Percentiles rank a stretch among this genome's conserved stretches.
phyloP scores from a whole-genome alignment of 495 filamentous ascomycete species.

The Symbiotaphrina buchneri region DNA sequence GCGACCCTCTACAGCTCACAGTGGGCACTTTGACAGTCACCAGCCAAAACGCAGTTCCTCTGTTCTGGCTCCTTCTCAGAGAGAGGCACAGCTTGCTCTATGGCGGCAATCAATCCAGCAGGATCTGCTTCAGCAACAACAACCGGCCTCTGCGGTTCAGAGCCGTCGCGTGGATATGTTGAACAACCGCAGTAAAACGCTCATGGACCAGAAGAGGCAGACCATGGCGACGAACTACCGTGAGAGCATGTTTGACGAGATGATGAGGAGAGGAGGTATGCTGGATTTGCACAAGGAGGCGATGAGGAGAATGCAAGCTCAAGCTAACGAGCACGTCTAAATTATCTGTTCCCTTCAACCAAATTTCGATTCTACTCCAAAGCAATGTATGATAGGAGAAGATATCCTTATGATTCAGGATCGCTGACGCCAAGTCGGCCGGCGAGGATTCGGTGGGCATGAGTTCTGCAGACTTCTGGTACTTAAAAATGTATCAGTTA shows the following conservation, averaged over 20 bases:
- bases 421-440: no score
- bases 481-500: no score
- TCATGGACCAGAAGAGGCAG: slow-evolving; percentile 19
- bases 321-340: slow-evolving; percentile 26
- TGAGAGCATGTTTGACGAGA: slow-evolving; percentile 38
- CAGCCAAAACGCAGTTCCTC: slow-evolving; percentile 25
- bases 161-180: slow-evolving; percentile 22
- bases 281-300: slow-evolving; percentile 60
- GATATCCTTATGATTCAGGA: no score
- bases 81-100: slow-evolving; percentile 42
- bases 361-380: no score
- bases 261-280: slow-evolving; percentile 59
- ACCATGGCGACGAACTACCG: slow-evolving; percentile 10
- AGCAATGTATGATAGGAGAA: no score
- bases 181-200: slow-evolving; percentile 16
- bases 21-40: slow-evolving; percentile 27
- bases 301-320: slow-evolving; percentile 62
- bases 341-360: no score
- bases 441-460: no score
- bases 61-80: slow-evolving; percentile 17
- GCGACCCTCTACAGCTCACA: not conserved
- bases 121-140: slow-evolving; percentile 24
- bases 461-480: no score
- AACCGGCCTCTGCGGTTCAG: slow-evolving; percentile 15
- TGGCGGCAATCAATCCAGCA: slow-evolving; percentile 52